Evolutionary conservation across 192 early-diverging fungal species (phyloP).

Genomic region (Podila horticola): DNA sequence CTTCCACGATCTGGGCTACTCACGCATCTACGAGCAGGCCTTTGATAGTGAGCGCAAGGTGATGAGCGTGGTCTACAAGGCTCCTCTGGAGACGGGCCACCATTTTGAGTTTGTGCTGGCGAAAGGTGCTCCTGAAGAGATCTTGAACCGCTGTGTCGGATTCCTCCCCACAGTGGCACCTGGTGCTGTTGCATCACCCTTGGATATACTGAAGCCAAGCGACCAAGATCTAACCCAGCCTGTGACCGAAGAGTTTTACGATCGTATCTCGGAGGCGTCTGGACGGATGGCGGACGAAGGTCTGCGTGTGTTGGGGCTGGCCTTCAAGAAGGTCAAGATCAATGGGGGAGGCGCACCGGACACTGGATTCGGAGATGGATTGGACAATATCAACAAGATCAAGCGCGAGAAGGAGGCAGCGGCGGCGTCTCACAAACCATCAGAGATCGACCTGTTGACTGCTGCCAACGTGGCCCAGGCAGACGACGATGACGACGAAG

Average conservation of each 20-base stretch:
- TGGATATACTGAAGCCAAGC: conserved; percentile 46
- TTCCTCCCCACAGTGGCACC: conserved; percentile 54
- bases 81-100: conserved; percentile 13
- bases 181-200: conserved; percentile 16
- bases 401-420: conserved; percentile 62
- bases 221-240: conserved; percentile 52
- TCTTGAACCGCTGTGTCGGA: conserved; percentile 74
- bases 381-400: conserved; percentile 55
- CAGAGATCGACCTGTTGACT: conserved; percentile 36
- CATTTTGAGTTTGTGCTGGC: conserved; percentile 69
- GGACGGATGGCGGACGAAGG: conserved; percentile 85
- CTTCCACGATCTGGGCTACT: conserved; percentile 70
- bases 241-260: conserved; percentile 70
- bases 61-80: conserved; percentile 87
- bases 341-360: conserved; percentile 20
- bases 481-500: conserved; percentile 52
- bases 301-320: conserved; percentile 90
- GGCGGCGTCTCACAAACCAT: conserved; percentile 25
- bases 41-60: conserved; percentile 97
- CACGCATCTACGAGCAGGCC: conserved; percentile 81
- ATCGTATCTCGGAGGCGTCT: conserved; percentile 68
- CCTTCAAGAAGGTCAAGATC: conserved; percentile 68
- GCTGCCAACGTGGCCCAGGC: conserved; percentile 39
- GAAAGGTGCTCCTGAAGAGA: conserved; percentile 95
- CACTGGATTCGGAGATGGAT: conserved; percentile 22